Percentiles rank a stretch among this genome's conserved stretches.
Evolutionary conservation across 1,284 basidiomycete genomes (phyloP).

Genomic region (Heterobasidion parviporum): DNA sequence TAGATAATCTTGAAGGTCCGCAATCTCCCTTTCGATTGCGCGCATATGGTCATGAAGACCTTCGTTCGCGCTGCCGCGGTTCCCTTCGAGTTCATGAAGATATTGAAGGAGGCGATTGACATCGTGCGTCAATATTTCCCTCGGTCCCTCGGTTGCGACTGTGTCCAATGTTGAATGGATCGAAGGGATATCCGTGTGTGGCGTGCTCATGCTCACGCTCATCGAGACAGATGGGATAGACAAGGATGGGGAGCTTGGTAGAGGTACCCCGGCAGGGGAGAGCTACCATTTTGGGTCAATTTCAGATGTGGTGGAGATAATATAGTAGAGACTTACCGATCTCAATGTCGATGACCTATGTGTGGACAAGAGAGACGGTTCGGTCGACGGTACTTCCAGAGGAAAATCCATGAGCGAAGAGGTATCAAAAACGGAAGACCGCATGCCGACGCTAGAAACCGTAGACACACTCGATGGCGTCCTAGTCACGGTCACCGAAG

Average conservation of each 20-base stretch:
- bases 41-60: constrained; percentile 54
- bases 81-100: constrained; percentile 51
- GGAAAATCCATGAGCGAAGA: too few relatives aligned
- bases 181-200: constrained; percentile 50
- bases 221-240: constrained; percentile 33
- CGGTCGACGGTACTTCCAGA: constrained; percentile 30
- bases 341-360: constrained; percentile 17
- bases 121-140: constrained; percentile 48
- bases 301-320: neutral
- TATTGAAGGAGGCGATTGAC: constrained; percentile 59
- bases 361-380: constrained; percentile 46
- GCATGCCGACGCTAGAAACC: constrained; percentile 19
- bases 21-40: constrained; percentile 54
- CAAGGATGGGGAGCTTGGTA: constrained; percentile 28
- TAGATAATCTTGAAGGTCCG: constrained; percentile 41
- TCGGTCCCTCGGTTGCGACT: constrained; percentile 24
- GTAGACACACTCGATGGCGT: constrained; percentile 33
- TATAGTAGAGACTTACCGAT: constrained; percentile 25
- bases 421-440: too few relatives aligned
- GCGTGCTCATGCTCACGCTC: constrained; percentile 56
- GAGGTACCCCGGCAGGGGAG: constrained; percentile 25
- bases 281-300: constrained; percentile 13
- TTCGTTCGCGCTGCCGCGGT: constrained; percentile 49
- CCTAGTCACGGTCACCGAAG: constrained; percentile 18
- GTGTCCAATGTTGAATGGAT: constrained; percentile 49